Conservation (phyloP, 1,139 yeast genomes). For the Saccharomycopsis hybrid region DNA sequence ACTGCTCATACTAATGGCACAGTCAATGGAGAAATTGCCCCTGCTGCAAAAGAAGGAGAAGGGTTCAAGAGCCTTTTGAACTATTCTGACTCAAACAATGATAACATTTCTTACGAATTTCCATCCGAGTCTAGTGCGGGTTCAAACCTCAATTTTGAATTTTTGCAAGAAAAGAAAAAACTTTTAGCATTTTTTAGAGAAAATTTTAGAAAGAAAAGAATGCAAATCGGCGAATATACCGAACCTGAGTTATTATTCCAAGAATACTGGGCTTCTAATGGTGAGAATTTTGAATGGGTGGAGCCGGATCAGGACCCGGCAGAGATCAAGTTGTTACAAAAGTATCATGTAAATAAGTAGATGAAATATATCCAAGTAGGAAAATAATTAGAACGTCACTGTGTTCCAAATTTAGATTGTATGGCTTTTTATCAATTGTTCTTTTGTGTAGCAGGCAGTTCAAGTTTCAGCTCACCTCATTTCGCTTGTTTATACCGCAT, state of each 20-base stretch:
- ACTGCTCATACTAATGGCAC: not conserved
- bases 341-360: conserved; percentile 5
- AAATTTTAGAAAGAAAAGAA: conserved; percentile 12
- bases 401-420: not conserved
- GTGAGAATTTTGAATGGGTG: conserved; percentile 65
- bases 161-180: conserved; percentile 11
- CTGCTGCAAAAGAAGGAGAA: conserved; percentile 7
- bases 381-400: not conserved
- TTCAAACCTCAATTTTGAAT: not conserved
- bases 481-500: not conserved
- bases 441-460: not conserved
- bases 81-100: not conserved
- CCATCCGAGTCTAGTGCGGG: not conserved
- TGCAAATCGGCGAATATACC: conserved; percentile 29
- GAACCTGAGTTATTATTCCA: conserved; percentile 48
- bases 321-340: conserved; percentile 26
- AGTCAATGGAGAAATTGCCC: not conserved
- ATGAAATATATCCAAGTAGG: not conserved
- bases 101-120: conserved; percentile 2
- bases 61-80: conserved; percentile 8
- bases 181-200: conserved; percentile 18
- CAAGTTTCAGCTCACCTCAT: not conserved
- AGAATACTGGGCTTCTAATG: conserved; percentile 65
- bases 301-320: conserved; percentile 73
- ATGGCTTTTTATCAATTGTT: not conserved